Base-by-base conservation (phyloP, 108 stramenopile genomes). In the Cyclostephanos tholiformis region DNA sequence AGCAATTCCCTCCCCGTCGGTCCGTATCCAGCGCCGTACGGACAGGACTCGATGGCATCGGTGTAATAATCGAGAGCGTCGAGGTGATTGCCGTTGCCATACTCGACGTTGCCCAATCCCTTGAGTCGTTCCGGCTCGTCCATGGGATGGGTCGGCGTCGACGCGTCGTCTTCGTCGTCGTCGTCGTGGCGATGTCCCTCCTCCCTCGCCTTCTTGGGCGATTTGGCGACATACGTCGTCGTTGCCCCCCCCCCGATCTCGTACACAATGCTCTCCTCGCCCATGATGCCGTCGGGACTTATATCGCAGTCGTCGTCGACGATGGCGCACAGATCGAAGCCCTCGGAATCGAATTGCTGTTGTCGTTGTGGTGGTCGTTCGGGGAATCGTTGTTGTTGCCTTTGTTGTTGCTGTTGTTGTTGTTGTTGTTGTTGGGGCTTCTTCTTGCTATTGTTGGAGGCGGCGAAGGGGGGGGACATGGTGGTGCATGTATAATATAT, bases 61-160 rank as follows among this genome's bases (percentile, higher is more conserved):
- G 90, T 88, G 69, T 96, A 96, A 32, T 76, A 66, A 71, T 94
- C 92, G 46, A 82, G 82, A 17, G 95, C 95, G 51, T 88, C 88
- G 50, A 87, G 67, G 63, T 89, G 92, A 44, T 87, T 79, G 12
- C 82, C 73, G 12, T 53, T 39, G 22, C 86, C 77, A 80, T 91
- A 96, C 20, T 86, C 74, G 32, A 73, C 79, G 66, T 96, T 96
- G 16, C 95, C 95, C 52, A 77, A 72, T 50, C 75, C 76, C 79
- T 96, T 96, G 71, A 82, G 84, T 29, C 82, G 70, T 67, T 90
- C 84, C 17, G 87, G 51, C 68, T 74, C 59, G 13, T 46, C 72
- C 29, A 77, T 57, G 4, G 74, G 83, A 41, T 50, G 26, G 35
- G 79, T 70, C 1, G 39, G 50, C 6, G 26, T 16, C 22, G 26